Conservation (phyloP, 805 yeast genomes). For the Hermanozyma aechmeae region DNA sequence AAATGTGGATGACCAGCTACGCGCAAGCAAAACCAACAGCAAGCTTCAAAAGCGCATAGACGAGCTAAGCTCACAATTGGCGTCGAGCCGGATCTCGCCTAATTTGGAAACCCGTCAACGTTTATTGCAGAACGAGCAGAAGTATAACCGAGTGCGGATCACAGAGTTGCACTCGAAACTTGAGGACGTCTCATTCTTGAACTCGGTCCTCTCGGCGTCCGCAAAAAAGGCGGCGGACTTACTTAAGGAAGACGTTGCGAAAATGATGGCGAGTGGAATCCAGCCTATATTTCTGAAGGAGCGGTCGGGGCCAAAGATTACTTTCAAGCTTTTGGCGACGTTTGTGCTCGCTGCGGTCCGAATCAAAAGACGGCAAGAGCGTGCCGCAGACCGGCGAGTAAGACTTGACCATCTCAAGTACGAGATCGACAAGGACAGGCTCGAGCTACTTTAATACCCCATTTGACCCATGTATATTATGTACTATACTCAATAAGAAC, state of each 20-base stretch:
- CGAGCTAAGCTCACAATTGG: conserved; percentile 2
- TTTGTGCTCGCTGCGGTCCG: conserved; percentile 29
- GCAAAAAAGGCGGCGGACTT: conserved; percentile 17
- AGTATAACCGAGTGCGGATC: conserved; percentile 38
- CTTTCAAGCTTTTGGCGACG: conserved; percentile 25
- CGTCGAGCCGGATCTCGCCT: neutral
- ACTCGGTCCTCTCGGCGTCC: conserved; percentile 19
- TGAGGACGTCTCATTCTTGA: conserved; percentile 27
- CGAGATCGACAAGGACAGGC: conserved; percentile 22
- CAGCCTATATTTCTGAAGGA: conserved; percentile 20
- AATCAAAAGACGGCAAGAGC: conserved; percentile 19
- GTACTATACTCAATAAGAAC: too few relatives aligned
- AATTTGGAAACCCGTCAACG: conserved; percentile 12
- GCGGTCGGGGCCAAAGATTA: conserved; percentile 11
- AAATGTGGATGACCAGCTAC: conserved; percentile 4
- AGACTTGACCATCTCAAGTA: conserved; percentile 18
- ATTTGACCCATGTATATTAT: too few relatives aligned
- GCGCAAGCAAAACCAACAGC: conserved; percentile 2
- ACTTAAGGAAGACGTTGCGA: conserved; percentile 18
- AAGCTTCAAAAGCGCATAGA: conserved; percentile 6
- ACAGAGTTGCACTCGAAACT: conserved; percentile 30
- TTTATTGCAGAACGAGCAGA: conserved; percentile 29
- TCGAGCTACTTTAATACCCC: too few relatives aligned
- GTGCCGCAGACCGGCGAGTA: conserved; percentile 16
- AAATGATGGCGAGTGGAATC: conserved; percentile 21